These are phyloP conservation scores for Albugo candida DNA, from an alignment of 352 stramenopile genomes.

Conservation along the genomic window DNA sequence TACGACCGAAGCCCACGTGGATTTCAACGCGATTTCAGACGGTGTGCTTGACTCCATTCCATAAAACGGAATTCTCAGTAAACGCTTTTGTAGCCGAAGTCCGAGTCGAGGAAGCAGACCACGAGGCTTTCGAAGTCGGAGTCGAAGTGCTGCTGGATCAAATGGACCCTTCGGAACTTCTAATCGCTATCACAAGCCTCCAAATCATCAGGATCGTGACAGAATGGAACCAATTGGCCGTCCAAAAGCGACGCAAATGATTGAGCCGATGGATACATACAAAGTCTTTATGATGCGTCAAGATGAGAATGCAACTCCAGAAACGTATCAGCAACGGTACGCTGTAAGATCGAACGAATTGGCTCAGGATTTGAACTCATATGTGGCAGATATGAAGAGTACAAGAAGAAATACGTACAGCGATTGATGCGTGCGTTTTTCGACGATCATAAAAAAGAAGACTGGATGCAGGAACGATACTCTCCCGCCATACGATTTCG, in stretches of 20 bases:
- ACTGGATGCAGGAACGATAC: conserved; percentile 77
- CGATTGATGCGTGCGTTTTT: conserved; percentile 67
- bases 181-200: conserved; percentile 6
- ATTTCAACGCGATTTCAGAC: too few relatives aligned
- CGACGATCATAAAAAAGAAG: conserved; percentile 61
- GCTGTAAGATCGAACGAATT: background rate
- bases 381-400: conserved; percentile 44
- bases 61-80: too few relatives aligned
- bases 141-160: conserved; percentile 3
- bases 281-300: conserved; percentile 81
- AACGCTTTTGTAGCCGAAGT: conserved; percentile 12
- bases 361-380: background rate
- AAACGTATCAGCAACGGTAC: conserved; percentile 58
- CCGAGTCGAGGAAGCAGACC: conserved; percentile 8
- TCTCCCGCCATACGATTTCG: conserved; percentile 52
- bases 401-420: conserved; percentile 77
- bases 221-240: background rate
- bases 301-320: conserved; percentile 52
- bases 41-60: too few relatives aligned
- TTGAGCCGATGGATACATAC: conserved; percentile 64
- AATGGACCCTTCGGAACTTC: conserved; percentile 1
- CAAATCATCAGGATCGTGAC: background rate
- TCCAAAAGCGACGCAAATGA: conserved; percentile 14
- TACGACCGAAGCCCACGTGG: too few relatives aligned
- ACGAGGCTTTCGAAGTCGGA: conserved; percentile 5